Percentiles rank a stretch among this genome's conserved stretches.
These are phyloP conservation scores for Saraca asoca DNA, from an alignment of 331 rosid species.

Conservation along the genomic window DNA sequence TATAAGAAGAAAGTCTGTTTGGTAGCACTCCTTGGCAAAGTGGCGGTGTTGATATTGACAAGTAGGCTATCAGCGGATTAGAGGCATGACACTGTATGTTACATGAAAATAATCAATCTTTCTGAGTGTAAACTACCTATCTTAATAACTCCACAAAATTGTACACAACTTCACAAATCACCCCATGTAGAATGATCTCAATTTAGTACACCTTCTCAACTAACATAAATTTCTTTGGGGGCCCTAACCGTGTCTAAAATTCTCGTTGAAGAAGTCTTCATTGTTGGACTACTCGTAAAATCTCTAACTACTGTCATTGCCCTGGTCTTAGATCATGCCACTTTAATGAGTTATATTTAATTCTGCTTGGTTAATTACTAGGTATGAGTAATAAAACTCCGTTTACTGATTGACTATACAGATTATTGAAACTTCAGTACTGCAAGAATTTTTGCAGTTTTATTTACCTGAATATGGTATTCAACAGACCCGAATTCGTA, in stretches of 20 bases:
- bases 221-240: not conserved
- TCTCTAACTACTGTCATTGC: not conserved
- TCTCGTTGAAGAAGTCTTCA: not conserved
- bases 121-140: slow-evolving; percentile 14
- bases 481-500: slow-evolving; percentile 76
- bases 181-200: not conserved
- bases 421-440: not conserved
- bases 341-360: not conserved
- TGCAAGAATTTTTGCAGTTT: not conserved
- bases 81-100: slow-evolving; percentile 58
- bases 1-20: slow-evolving; percentile 46
- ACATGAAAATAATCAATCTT: slow-evolving; percentile 28
- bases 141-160: not conserved
- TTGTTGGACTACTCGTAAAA: not conserved
- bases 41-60: slow-evolving; percentile 69
- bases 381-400: no score
- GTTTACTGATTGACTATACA: no score
- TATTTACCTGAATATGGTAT: slow-evolving; percentile 75
- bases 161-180: not conserved
- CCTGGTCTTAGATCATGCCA: not conserved
- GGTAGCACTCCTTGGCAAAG: slow-evolving; percentile 57
- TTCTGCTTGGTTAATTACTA: not conserved
- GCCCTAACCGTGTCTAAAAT: not conserved
- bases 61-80: slow-evolving; percentile 47
- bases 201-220: not conserved